phyloP scores from a whole-genome alignment of 1,284 basidiomycete genomes.

The Exobasidium cylindrosporum region DNA sequence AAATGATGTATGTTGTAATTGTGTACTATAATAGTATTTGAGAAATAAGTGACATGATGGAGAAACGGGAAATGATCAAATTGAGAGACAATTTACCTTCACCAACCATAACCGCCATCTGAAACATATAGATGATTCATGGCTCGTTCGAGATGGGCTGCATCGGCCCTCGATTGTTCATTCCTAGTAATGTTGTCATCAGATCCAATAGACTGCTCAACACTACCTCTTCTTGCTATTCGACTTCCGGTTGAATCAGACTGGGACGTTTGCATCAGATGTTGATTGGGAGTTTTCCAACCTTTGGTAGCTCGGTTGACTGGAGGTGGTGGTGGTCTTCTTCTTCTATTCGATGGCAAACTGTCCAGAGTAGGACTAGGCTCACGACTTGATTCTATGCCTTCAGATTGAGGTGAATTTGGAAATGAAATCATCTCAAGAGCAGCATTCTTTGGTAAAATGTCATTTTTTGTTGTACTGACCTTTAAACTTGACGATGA shows the following conservation, averaged over 20 bases:
- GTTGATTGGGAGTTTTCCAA: background rate
- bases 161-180: background rate
- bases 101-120: conserved; percentile 4
- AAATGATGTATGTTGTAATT: too few species aligned
- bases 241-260: background rate
- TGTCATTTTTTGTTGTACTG: background rate
- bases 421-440: background rate
- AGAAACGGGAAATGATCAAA: too few species aligned
- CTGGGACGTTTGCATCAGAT: background rate
- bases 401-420: background rate
- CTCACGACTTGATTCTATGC: too few species aligned
- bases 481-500: too few species aligned
- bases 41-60: too few species aligned
- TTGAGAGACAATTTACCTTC: background rate
- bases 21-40: background rate
- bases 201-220: background rate
- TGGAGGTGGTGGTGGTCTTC: conserved; percentile 11
- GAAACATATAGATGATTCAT: conserved; percentile 1
- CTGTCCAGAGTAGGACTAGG: background rate
- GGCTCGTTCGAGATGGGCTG: background rate
- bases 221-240: background rate
- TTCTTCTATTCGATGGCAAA: background rate
- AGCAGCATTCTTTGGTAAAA: background rate
- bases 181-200: too few species aligned
- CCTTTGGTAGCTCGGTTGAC: conserved; percentile 1